A percentile compares a stretch with the other conserved stretches of the same genome.
Evolutionary conservation across 176 grass and related monocot species (phyloP).

Genomic region (Bromus sterilis): DNA sequence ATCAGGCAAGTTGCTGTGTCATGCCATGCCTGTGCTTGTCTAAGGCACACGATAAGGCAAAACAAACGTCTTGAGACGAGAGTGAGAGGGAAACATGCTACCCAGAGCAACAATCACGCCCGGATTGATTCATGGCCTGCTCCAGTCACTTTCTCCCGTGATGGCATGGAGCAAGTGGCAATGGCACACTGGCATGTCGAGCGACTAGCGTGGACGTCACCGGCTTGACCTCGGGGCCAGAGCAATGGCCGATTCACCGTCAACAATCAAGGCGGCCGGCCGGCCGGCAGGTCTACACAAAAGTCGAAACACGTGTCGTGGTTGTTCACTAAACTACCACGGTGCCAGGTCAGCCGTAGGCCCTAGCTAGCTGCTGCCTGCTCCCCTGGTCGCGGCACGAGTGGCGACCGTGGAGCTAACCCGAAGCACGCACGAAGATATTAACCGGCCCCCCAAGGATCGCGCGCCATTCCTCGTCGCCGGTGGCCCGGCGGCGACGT

Average conservation of each 20-base stretch:
- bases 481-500: background rate
- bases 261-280: background rate
- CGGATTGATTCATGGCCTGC: background rate
- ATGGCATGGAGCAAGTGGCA: background rate
- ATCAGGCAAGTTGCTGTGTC: background rate
- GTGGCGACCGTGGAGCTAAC: background rate
- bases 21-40: background rate
- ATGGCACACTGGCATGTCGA: too few relatives aligned
- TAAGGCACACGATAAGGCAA: background rate
- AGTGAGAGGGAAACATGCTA: background rate
- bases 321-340: background rate
- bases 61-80: background rate
- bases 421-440: background rate
- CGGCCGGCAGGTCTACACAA: too few relatives aligned
- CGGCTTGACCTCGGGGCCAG: background rate
- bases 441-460: background rate
- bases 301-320: background rate
- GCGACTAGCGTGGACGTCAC: background rate
- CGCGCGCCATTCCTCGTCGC: background rate
- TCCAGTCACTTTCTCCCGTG: background rate
- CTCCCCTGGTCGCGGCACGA: background rate
- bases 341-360: background rate
- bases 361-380: background rate
- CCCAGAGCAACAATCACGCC: background rate
- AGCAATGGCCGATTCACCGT: background rate